Base-by-base conservation (phyloP, 495 filamentous ascomycete genomes). In the Staphylotrichum longicolle region DNA sequence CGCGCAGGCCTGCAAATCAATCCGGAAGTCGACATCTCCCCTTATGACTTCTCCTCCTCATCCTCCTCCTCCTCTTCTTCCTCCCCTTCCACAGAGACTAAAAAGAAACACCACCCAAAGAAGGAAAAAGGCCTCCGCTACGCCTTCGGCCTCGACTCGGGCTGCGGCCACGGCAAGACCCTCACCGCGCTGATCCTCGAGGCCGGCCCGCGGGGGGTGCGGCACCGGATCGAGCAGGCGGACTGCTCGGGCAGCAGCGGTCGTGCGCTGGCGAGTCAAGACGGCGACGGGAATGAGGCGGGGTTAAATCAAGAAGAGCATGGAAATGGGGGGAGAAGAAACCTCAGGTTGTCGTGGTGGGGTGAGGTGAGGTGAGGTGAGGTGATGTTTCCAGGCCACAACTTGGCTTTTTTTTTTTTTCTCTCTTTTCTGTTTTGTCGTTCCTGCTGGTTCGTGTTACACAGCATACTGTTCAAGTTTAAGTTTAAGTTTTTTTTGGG, bases 101-200 rank as follows among this genome's bases (percentile, higher is more conserved):
- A 2, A 56, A 41, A 55, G n/a, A 8, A 40, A 14, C 5, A 33
- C 11, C 1, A 54, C 9, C n/a, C 7, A 57, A 14, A 48, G 32
- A 61, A 48, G 5, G 10, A 7, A 20, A 7, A 20, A 57, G 71
- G 70, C 8, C 62, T 58, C 12, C 61, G 71, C 37, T 95, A 91
- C 70, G 88, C 86, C 46, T 91, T 91, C 68, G 94, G 94, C 2
- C 77, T 98, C 27, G 94, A 98, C 70, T 86, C 86, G 1, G 88
- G 86, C 2, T 97, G 93, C 69, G 83, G 89, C 9, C 83, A 85
- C 57, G 91, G 90, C 7, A 86, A 85, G 0, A 78, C 81, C 57
- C 68, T 97, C 60, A 90, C 88, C 3, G 93, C 90, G n/a, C 65
- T 94, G 59, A 78, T 97, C 5, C 82, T 96, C 44, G 83, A 85